Evolutionary conservation across 148 eudicot species (phyloP).

Genomic region (Dianthus caryophyllus): DNA sequence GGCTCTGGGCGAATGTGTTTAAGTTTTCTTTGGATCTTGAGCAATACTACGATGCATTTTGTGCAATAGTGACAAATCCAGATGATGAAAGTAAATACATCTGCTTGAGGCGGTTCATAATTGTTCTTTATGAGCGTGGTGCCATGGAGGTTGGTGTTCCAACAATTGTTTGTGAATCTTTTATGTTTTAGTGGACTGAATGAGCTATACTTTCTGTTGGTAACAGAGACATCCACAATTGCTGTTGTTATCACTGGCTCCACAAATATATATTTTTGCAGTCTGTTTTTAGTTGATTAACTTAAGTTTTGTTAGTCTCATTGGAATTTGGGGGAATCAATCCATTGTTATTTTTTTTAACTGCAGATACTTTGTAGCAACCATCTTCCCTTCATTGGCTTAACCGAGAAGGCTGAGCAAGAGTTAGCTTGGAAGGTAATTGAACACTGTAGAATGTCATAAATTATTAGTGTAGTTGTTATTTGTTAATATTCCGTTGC

Average conservation of each 20-base stretch:
- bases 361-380: slow-evolving; percentile 85
- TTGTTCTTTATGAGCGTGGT: slow-evolving; percentile 91
- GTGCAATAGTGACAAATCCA: slow-evolving; percentile 95
- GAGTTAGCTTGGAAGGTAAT: slow-evolving; percentile 92
- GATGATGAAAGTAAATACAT: slow-evolving; percentile 91
- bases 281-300: slow-evolving; percentile 1
- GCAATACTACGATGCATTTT: slow-evolving; percentile 81
- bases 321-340: slow-evolving; percentile 1
- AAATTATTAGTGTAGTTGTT: slow-evolving; percentile 5
- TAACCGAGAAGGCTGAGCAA: slow-evolving; percentile 79
- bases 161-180: slow-evolving; percentile 7
- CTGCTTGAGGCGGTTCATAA: slow-evolving; percentile 91
- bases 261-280: not conserved
- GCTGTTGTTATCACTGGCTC: not conserved
- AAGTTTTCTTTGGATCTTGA: slow-evolving; percentile 80
- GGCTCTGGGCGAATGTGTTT: slow-evolving; percentile 98
- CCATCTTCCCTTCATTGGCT: slow-evolving; percentile 79
- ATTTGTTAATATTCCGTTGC: not conserved
- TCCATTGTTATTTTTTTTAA: not conserved
- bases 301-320: not conserved
- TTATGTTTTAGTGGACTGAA: not conserved
- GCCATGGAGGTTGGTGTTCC: slow-evolving; percentile 60
- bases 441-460: slow-evolving; percentile 6
- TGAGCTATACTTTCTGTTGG: not conserved
- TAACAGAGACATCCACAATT: not conserved